A percentile compares a stretch with the other conserved stretches of the same genome.
Evolutionary conservation across 768 basidiomycete genomes (phyloP).

Genomic region (Pholiota molesta): DNA sequence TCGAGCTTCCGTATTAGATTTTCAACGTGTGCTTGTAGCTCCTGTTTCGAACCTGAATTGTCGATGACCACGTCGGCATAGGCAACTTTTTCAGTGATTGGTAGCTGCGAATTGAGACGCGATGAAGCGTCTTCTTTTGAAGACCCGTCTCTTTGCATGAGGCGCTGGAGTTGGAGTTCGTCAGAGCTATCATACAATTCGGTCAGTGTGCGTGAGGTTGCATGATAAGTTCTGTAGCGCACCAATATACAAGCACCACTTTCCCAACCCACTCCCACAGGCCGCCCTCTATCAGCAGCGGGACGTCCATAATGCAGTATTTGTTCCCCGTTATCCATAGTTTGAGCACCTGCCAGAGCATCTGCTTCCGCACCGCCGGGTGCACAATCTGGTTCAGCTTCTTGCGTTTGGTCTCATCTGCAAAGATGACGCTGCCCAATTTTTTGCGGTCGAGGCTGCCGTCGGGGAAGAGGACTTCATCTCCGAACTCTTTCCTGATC

Average conservation of each 20-base stretch:
- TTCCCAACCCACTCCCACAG: constrained; percentile 83
- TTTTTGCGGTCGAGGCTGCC: constrained; percentile 82
- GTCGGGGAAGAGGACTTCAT: constrained; percentile 61
- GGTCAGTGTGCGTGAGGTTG: neutral
- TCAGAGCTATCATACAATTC: constrained; percentile 56
- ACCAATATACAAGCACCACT: constrained; percentile 94
- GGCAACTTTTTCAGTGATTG: constrained; percentile 76
- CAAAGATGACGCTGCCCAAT: constrained; percentile 86
- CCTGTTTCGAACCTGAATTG: constrained; percentile 78
- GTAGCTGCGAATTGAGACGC: constrained; percentile 79
- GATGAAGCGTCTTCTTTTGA: constrained; percentile 67
- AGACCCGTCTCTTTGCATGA: constrained; percentile 76
- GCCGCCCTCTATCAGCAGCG: constrained; percentile 87
- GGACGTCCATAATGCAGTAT: constrained; percentile 87
- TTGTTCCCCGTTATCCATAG: constrained; percentile 80
- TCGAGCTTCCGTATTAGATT: constrained; percentile 45
- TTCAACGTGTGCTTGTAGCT: constrained; percentile 62
- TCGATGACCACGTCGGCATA: constrained; percentile 89
- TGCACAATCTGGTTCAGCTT: constrained; percentile 86
- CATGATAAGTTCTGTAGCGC: constrained; percentile 22
- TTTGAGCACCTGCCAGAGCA: constrained; percentile 67
- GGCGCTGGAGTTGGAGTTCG: constrained; percentile 80
- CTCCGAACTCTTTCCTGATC: constrained; percentile 75
- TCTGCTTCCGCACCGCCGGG: constrained; percentile 83
- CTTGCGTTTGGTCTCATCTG: constrained; percentile 68